phyloP scores from a whole-genome alignment of 106 monocot genomes.

The Amphibolis antarctica region DNA sequence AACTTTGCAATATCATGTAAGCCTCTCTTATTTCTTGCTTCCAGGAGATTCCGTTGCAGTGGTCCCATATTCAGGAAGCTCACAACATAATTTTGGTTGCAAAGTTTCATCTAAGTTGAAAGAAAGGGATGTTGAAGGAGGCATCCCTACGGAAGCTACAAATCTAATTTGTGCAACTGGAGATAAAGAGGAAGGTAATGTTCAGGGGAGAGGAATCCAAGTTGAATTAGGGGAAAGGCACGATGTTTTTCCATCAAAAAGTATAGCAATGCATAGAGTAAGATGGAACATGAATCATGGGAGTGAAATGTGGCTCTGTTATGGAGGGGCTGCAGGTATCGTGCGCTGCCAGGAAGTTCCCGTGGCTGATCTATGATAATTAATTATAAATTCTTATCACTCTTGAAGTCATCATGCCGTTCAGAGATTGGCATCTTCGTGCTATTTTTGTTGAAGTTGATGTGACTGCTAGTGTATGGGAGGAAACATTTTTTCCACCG shows the following conservation, averaged over 20 bases:
- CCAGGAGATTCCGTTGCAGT: slow-evolving; percentile 2
- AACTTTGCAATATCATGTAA: background rate
- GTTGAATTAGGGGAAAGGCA: background rate
- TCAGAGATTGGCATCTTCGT: too few species aligned
- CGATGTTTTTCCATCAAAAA: slow-evolving; percentile 52
- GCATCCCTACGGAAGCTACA: background rate
- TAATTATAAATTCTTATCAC: too few species aligned
- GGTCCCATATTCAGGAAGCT: background rate
- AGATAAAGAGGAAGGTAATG: background rate
- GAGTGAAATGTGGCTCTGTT: slow-evolving; percentile 78
- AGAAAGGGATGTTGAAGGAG: background rate
- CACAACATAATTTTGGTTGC: background rate
- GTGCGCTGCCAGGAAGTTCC: slow-evolving; percentile 57
- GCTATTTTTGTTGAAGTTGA: too few species aligned
- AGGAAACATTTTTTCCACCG: too few species aligned
- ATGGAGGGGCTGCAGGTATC: slow-evolving; percentile 85
- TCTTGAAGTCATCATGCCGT: too few species aligned
- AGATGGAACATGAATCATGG: slow-evolving; percentile 91
- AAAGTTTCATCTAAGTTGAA: background rate
- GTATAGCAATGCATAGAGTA: slow-evolving; percentile 63
- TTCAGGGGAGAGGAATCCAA: background rate
- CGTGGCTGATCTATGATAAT: background rate
- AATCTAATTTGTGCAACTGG: background rate
- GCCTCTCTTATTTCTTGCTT: slow-evolving; percentile 1
- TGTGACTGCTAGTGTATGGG: too few species aligned